Percentiles rank a stretch among this genome's conserved stretches.
These are phyloP conservation scores for Syzygium grande DNA, from an alignment of 345 rosid species.

Conservation along the genomic window DNA sequence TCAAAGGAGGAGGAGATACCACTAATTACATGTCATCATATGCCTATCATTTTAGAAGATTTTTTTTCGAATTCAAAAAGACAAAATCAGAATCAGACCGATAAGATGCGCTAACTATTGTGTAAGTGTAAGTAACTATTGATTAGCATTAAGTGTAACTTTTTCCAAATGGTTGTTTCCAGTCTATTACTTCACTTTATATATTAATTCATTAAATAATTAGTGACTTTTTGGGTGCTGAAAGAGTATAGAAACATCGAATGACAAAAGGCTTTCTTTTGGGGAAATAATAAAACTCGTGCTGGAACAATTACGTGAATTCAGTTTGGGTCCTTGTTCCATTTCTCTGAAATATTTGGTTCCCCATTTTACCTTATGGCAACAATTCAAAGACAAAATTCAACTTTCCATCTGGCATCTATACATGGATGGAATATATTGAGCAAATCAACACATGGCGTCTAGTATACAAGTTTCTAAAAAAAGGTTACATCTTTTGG, in stretches of 20 bases:
- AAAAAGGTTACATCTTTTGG: not conserved
- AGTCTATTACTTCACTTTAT: not conserved
- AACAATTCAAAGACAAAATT: not conserved
- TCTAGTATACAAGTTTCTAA: not conserved
- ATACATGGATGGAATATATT: not conserved
- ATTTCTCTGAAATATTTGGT: not conserved
- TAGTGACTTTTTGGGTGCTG: not conserved
- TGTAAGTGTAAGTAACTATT: not conserved
- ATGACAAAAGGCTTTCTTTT: not conserved
- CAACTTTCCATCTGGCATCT: not conserved
- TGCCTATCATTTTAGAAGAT: not conserved
- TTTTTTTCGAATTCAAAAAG: not conserved
- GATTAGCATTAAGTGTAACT: not conserved
- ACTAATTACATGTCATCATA: not conserved
- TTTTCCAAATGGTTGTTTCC: not conserved
- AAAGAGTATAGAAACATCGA: not conserved
- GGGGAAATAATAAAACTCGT: not conserved
- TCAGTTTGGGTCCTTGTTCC: not conserved
- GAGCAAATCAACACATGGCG: not conserved
- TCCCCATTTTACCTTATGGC: not conserved
- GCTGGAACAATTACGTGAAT: not conserved
- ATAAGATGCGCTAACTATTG: not conserved
- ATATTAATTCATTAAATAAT: not conserved
- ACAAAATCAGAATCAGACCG: not conserved
- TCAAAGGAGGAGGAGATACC: not conserved